phyloP scores from a whole-genome alignment of 2,329 filamentous ascomycete genomes.

The Colletotrichum aenigma region DNA sequence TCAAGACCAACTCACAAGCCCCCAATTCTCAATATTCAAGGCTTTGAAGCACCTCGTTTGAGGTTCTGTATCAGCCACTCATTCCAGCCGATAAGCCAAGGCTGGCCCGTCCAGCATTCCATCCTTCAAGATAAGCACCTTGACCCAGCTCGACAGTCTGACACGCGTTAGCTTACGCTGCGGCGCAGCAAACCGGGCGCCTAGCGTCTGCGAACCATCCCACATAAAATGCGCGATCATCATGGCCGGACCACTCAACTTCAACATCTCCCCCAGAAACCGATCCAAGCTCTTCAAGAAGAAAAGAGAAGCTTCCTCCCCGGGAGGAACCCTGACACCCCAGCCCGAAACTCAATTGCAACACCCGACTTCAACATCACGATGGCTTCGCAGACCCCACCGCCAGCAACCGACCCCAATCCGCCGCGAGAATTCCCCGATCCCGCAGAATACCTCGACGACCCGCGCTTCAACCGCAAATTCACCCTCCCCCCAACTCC shows the following conservation, averaged over 20 bases:
- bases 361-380: background rate
- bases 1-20: background rate
- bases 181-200: background rate
- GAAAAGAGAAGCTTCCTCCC: background rate
- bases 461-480: conserved; percentile 27
- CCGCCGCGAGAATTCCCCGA: background rate
- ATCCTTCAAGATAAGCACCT: background rate
- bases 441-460: conserved; percentile 20
- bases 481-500: conserved; percentile 28
- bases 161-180: background rate
- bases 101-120: background rate
- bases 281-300: background rate
- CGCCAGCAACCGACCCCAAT: background rate
- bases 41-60: background rate
- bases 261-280: background rate
- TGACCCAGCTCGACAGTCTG: background rate
- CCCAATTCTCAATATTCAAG: background rate
- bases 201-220: background rate
- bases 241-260: background rate
- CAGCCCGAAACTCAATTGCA: background rate
- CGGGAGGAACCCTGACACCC: background rate
- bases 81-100: background rate
- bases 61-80: background rate
- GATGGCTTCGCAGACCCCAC: background rate
- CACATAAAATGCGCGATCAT: background rate